A percentile compares a stretch with the other conserved stretches of the same genome.
Evolutionary conservation across 208 protist species (phyloP).

Genomic region (Kentomonas sorsogonicus): DNA sequence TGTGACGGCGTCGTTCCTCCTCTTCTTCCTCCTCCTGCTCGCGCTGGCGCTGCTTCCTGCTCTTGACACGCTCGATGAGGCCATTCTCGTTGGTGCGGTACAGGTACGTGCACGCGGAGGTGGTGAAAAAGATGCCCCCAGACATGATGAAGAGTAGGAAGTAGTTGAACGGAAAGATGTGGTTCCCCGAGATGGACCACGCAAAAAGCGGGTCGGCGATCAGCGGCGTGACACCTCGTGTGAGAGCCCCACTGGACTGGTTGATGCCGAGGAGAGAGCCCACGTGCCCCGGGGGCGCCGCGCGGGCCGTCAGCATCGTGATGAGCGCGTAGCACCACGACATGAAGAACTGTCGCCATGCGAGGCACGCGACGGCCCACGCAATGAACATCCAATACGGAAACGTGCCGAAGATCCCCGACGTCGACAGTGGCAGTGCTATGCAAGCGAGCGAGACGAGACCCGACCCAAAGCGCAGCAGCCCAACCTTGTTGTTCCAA

Average conservation of each 20-base stretch:
- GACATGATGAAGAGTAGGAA: slow-evolving; percentile 47
- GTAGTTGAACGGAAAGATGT: slow-evolving; percentile 44
- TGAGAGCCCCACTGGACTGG: slow-evolving; percentile 33
- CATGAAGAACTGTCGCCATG: background rate
- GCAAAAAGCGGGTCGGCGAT: slow-evolving; percentile 38
- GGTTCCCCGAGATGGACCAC: slow-evolving; percentile 37
- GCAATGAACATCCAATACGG: background rate
- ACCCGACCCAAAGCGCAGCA: slow-evolving; percentile 25
- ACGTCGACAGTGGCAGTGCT: background rate
- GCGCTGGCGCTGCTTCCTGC: background rate
- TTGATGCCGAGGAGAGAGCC: slow-evolving; percentile 46
- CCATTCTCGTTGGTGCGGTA: slow-evolving; percentile 17
- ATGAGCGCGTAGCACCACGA: slow-evolving; percentile 39
- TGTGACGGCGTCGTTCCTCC: no score
- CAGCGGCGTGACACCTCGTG: slow-evolving; percentile 33
- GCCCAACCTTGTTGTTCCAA: slow-evolving; percentile 29
- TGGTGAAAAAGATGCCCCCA: slow-evolving; percentile 5
- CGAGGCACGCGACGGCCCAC: background rate
- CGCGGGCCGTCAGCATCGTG: slow-evolving; percentile 30
- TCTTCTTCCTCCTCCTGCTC: background rate
- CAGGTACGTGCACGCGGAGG: slow-evolving; percentile 27
- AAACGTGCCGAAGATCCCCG: background rate
- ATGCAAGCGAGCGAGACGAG: background rate
- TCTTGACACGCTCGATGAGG: slow-evolving; percentile 13
- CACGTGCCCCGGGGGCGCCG: slow-evolving; percentile 22